Evolutionary conservation across 176 grass and related monocot species (phyloP), one percentile per base, ranked within the genome.

Genomic region (Ensete ventricosum): DNA sequence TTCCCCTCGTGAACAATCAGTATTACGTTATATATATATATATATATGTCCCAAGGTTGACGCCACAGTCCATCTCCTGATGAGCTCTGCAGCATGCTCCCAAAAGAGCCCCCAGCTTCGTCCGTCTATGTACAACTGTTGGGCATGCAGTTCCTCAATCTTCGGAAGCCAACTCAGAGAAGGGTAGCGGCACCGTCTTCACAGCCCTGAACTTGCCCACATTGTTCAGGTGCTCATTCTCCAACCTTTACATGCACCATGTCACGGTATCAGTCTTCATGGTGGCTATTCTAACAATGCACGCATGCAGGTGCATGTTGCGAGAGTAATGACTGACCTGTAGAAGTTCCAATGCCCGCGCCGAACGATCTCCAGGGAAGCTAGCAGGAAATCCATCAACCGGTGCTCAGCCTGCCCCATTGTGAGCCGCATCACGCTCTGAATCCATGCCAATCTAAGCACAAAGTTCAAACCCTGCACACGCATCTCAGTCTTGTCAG

Each of bases 301-400:
- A 13, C 48, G 1, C 9, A 63, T 75, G 9, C 5, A 79, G 11
- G 9, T 24, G 1, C 59, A 43, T 2, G 60, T 29, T 23, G 12
- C 8, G 16, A 9, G 14, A 24, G 50, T 29, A 34, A n/a, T 26
- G n/a, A 68, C 57, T 75, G 79, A 92, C 90, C 87, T 92, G 53
- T 92, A 92, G 64, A 89, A 99, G 81, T 99, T 99, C 95, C 90
- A 99, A 11, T 99, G 95, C 1, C 95, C 95, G 22, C 95, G 86
- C 8, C 95, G 84, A 64, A 86, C 87, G 43, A 99, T 85, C 67
- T 99, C 95, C 22, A 94, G 57, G 21, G 95, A 93, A 54, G 90
- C 95, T 1, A 99, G 82, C 21, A 81, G 70, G 57, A 99, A 99
- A 79, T 94, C 86, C 2, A 94, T 75, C 69, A 94, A 54, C 9